Evolutionary conservation across 108 stramenopile species (phyloP).

Genomic region (Cyclotella distinguenda): DNA sequence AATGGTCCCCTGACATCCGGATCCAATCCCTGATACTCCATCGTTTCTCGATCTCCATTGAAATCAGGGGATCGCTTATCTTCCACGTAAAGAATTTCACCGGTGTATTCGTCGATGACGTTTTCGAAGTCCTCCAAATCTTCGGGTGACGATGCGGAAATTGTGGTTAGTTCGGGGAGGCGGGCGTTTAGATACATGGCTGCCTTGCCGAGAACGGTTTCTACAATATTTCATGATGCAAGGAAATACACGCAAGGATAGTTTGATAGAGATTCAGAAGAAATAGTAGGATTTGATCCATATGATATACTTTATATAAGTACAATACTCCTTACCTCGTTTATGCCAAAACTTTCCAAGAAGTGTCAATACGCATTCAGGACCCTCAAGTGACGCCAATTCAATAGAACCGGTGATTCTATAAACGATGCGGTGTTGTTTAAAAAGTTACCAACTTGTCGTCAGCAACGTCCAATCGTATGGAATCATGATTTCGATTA

Average conservation of each 20-base stretch:
- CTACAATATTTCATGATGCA: not conserved
- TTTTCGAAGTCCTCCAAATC: constrained; percentile 74
- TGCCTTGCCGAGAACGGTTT: constrained; percentile 71
- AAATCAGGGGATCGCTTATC: constrained; percentile 66
- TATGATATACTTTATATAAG: no score
- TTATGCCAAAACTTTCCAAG: constrained; percentile 74
- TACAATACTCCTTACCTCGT: constrained; percentile 31
- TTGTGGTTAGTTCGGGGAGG: constrained; percentile 70
- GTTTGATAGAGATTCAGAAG: not conserved
- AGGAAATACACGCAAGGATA: not conserved
- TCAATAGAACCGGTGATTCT: constrained; percentile 70
- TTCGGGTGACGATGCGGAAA: constrained; percentile 47
- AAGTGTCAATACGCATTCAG: constrained; percentile 56
- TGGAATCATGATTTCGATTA: no score
- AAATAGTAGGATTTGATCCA: not conserved
- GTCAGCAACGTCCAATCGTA: not conserved
- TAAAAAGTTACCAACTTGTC: no score
- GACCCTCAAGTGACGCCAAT: constrained; percentile 67
- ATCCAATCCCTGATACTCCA: constrained; percentile 81
- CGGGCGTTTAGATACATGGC: constrained; percentile 81
- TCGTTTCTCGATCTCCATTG: constrained; percentile 63
- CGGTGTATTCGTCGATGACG: constrained; percentile 66
- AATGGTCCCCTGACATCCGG: constrained; percentile 71
- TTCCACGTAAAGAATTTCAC: constrained; percentile 56
- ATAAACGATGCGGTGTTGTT: no score